A percentile compares a stretch with the other conserved stretches of the same genome.
Evolutionary conservation across 768 basidiomycete species (phyloP).

Genomic region (Pisolithus microcarpus): DNA sequence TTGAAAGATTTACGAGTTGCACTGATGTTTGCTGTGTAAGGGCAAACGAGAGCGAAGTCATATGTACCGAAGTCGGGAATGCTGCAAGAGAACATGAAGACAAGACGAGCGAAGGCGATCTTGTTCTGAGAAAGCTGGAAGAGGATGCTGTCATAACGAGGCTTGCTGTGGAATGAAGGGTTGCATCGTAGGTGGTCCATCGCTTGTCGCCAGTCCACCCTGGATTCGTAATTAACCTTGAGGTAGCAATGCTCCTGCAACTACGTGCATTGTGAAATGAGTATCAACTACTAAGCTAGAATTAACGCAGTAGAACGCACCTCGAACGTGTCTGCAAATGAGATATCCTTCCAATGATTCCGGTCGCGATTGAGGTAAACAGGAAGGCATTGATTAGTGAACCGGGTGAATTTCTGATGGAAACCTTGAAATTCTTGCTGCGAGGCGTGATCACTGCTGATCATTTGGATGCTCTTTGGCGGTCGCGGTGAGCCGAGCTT

Average conservation of each 20-base stretch:
- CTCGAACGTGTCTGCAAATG: too few species aligned
- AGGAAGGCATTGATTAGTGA: too few species aligned
- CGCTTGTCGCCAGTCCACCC: constrained; percentile 20
- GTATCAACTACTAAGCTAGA: not conserved
- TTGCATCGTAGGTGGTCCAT: constrained; percentile 26
- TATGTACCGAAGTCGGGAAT: constrained; percentile 4
- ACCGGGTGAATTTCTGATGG: too few species aligned
- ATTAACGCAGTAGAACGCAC: too few species aligned
- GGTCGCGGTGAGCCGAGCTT: too few species aligned
- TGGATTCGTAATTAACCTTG: constrained; percentile 23
- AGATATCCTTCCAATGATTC: too few species aligned
- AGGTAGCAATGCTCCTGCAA: constrained; percentile 16
- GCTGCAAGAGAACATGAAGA: constrained; percentile 17
- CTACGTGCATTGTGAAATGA: constrained; percentile 12
- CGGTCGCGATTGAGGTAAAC: too few species aligned
- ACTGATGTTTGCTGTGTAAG: constrained; percentile 7
- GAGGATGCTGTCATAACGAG: constrained; percentile 24
- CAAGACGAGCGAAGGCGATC: constrained; percentile 10
- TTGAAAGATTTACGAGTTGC: too few species aligned
- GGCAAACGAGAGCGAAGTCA: constrained; percentile 13
- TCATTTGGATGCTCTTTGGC: too few species aligned
- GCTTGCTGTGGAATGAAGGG: constrained; percentile 20
- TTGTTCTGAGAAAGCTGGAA: not conserved
- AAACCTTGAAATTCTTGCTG: too few species aligned
- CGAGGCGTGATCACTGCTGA: too few species aligned